Percentiles rank a stretch among this genome's conserved stretches.
Evolutionary conservation across 139 green algal species (phyloP).

Genomic region (Astrephomene gubernaculifera): DNA sequence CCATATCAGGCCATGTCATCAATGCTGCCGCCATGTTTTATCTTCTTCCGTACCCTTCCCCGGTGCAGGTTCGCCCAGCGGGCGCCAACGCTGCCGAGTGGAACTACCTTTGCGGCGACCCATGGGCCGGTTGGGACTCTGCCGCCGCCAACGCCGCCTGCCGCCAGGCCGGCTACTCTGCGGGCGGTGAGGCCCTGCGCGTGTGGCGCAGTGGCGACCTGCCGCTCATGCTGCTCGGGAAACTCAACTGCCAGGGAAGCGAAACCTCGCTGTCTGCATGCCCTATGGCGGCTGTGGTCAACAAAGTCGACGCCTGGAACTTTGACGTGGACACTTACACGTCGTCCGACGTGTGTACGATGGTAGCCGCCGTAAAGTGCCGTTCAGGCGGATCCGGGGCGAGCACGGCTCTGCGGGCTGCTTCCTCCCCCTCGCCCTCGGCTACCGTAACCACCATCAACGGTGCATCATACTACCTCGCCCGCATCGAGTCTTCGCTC

Average conservation of each 20-base stretch:
- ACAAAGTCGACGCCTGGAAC: slow-evolving; percentile 1
- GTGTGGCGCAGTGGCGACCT: background rate
- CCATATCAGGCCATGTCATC: background rate
- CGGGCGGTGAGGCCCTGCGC: slow-evolving; percentile 7
- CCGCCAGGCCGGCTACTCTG: slow-evolving; percentile 10
- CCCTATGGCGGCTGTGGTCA: background rate
- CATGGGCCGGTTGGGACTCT: slow-evolving; percentile 17
- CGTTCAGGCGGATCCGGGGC: background rate
- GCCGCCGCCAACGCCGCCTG: slow-evolving; percentile 19
- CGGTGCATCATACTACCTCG: background rate
- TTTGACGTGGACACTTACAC: background rate
- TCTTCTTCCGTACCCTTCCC: background rate
- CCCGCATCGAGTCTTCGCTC: slow-evolving; percentile 2
- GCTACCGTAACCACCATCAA: background rate
- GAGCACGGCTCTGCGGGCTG: background rate
- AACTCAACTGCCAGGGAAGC: background rate
- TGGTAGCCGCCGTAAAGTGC: slow-evolving; percentile 23
- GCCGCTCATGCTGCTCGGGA: slow-evolving; percentile 19
- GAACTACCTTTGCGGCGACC: slow-evolving; percentile 34
- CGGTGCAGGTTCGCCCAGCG: background rate
- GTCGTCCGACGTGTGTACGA: slow-evolving; percentile 11
- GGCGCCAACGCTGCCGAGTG: background rate
- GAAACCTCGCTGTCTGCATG: background rate
- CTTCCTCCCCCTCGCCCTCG: background rate
- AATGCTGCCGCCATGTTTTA: background rate